Base-by-base conservation (phyloP, 176 grass and related monocot genomes). In the Hordeum vulgare region DNA sequence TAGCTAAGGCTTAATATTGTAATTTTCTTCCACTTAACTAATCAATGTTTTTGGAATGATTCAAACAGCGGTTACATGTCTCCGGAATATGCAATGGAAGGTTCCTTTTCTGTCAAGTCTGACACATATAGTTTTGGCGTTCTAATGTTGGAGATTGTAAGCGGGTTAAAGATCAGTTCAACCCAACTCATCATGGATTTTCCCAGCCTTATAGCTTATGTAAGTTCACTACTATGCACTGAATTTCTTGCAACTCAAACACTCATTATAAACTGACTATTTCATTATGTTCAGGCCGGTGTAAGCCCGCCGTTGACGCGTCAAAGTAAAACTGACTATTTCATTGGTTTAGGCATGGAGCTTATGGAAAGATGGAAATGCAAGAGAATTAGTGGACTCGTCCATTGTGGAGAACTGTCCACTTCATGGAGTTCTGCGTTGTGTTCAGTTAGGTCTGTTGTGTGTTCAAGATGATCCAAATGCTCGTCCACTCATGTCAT, bases 111-210 rank as follows among this genome's bases (percentile, higher is more conserved):
- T 5, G 72, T 90, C 9, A 90, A 94, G 47, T 90, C 91, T 3
- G 83, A 90, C 51, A 84, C 81, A 6, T 94, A 85, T 51, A 94
- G 88, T 23, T 94, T 94, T 23, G 88, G 91, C 11, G 83, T 90
- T 41, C 27, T 94, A 24, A 24, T 90, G 23, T 18, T 94, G 40
- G 88, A 90, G 78, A 88, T 84, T 67, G 44, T 94, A 21, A 90
- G 82, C 11, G 82, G 88, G 3, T 70, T 85, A n/a, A 90, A 83
- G 71, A 88, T 86, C 34, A 54, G 68, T 6, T 82, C 65, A 20
- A 12, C 76, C 4, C 45, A 86, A 11, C 63, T 86, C 1, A 13
- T 35, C 45, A 36, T 34, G 25, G 49, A 61, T 5, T 78, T 34
- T 9, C 47, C 53, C 5, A 85, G 34, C 26, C 75, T 85, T 34